Evolutionary conservation across 192 early-diverging fungal species (phyloP).

Genomic region (Coemansia reversa): DNA sequence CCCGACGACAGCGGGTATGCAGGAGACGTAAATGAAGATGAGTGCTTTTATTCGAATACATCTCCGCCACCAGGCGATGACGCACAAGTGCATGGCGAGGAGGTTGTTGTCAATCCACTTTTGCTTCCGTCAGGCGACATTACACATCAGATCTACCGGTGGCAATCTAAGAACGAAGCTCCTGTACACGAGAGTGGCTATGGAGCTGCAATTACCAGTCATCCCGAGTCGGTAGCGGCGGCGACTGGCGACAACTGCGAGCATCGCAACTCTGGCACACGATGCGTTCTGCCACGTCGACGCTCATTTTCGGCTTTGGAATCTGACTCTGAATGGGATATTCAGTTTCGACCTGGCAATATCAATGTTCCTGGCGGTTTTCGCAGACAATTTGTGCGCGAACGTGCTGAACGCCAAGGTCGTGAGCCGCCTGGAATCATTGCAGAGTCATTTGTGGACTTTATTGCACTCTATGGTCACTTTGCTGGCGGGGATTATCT

Average conservation of each 20-base stretch:
- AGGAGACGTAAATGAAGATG: conserved; percentile 43
- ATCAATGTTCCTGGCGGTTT: conserved; percentile 85
- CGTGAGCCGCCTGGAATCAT: conserved; percentile 66
- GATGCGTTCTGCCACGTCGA: conserved; percentile 33
- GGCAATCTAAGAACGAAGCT: conserved; percentile 66
- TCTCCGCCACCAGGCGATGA: conserved; percentile 40
- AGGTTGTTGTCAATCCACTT: conserved; percentile 48
- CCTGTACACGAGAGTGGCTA: conserved; percentile 6
- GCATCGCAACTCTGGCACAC: conserved; percentile 37
- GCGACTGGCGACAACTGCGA: conserved; percentile 53
- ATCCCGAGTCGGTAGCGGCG: conserved; percentile 13
- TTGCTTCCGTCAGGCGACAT: conserved; percentile 72
- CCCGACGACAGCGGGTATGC: conserved; percentile 45
- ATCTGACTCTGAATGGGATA: conserved; percentile 49
- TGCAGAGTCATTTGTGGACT: conserved; percentile 90
- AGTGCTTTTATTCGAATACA: conserved; percentile 22
- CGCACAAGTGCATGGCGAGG: conserved; percentile 12
- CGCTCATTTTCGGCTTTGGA: conserved; percentile 52
- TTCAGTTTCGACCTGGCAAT: conserved; percentile 29
- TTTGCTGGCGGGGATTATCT: conserved; percentile 92
- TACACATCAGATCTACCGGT: conserved; percentile 90
- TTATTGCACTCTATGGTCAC: conserved; percentile 90
- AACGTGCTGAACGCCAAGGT: conserved; percentile 70
- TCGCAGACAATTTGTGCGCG: conserved; percentile 81
- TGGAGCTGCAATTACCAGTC: background rate